Evolutionary conservation across 495 filamentous ascomycete species (phyloP).

Genomic region (Xylaria scruposa): DNA sequence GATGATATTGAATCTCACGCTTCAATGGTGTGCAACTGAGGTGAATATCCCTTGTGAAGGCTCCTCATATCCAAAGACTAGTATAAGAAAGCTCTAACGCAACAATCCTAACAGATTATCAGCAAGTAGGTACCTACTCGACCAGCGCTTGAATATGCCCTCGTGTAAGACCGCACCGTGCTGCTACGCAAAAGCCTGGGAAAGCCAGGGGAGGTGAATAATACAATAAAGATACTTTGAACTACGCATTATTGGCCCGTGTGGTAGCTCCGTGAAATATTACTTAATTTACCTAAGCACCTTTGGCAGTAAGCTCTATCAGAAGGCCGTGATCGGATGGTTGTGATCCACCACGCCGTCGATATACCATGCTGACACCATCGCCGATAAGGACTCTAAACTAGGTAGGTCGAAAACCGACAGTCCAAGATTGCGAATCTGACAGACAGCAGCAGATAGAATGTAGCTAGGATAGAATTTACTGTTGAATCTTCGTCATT

Average conservation of each 20-base stretch:
- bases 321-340: conserved; percentile 2
- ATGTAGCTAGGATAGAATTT: neutral
- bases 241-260: neutral
- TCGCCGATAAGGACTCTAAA: neutral
- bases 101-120: neutral
- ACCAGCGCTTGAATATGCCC: neutral
- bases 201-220: neutral
- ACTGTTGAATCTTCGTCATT: neutral
- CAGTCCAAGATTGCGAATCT: neutral
- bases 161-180: neutral
- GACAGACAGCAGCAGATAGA: neutral
- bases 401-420: neutral
- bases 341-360: neutral
- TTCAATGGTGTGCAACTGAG: neutral
- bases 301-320: neutral
- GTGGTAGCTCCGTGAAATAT: neutral
- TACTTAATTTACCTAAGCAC: neutral
- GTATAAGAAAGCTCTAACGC: neutral
- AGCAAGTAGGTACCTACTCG: neutral
- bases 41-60: neutral
- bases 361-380: neutral
- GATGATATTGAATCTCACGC: neutral
- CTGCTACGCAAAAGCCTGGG: neutral
- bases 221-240: neutral
- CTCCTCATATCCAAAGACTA: neutral